A percentile compares a stretch with the other conserved stretches of the same genome.
These are phyloP conservation scores for Nicotiana benthamiana DNA, from an alignment of 257 asterid species.

Conservation along the genomic window DNA sequence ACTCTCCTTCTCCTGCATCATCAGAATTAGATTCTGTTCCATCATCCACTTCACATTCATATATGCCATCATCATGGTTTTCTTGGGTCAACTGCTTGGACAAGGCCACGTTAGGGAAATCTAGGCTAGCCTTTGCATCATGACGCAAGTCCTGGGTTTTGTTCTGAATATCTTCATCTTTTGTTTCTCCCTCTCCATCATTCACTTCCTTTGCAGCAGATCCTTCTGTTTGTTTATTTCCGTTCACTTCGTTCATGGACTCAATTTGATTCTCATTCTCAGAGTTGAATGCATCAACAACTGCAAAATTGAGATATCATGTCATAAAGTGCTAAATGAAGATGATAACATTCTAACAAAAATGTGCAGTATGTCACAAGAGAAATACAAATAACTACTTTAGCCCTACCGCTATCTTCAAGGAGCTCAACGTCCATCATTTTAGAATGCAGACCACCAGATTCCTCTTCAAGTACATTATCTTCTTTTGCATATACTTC, in stretches of 20 bases:
- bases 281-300: slow-evolving; percentile 4
- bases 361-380: too few relatives aligned
- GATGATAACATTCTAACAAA: background rate
- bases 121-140: background rate
- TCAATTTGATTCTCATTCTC: background rate
- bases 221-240: background rate
- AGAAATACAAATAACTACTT: too few relatives aligned
- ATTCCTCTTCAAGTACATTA: background rate
- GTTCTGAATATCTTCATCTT: background rate
- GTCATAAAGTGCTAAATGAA: background rate
- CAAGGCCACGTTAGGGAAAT: background rate
- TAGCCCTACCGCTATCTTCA: background rate
- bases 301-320: slow-evolving; percentile 8
- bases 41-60: background rate
- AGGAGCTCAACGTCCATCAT: background rate
- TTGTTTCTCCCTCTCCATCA: slow-evolving; percentile 14
- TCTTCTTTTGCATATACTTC: background rate
- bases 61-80: background rate
- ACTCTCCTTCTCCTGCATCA: background rate
- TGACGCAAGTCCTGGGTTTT: background rate
- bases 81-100: background rate
- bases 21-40: background rate
- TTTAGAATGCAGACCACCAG: background rate
- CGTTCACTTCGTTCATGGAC: background rate
- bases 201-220: background rate